Base-by-base conservation (phyloP, 768 basidiomycete species). In the Xanthoconium stramineum region DNA sequence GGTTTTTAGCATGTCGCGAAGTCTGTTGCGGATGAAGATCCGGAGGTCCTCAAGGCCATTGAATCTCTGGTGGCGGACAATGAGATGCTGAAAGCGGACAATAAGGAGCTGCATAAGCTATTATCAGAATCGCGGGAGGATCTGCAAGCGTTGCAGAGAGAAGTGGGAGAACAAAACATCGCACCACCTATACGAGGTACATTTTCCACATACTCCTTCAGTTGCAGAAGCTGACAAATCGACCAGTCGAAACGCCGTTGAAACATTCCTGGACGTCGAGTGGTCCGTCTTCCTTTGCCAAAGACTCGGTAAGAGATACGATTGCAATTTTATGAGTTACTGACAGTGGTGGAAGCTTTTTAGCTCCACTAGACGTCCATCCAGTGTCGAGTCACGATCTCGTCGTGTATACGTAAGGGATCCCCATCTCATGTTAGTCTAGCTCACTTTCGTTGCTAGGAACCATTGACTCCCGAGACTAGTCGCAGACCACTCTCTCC, bases 1-100 rank as follows among this genome's bases (percentile, higher is more conserved):
- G 50, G 30, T 36, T 44, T 48, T 53, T 54, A 78, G 78, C 72
- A 81, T 70, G 56, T 76, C 19, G 72, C 75, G 28, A 65, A 73
- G 48, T 69, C 78, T 35, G 28, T 58, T 20, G 52, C 62, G 19
- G 60, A 64, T 12, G 83, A 84, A 47, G 78, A 85, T 51, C 70
- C 79, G 15, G 88, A 89, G 63, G 73, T 91, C 17, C 83, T 79
- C 35, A 75, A 78, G 52, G 84, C 94, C 13, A 74, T 97, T 14
- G 91, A 93, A 67, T 84, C 86, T n/a, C 77, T 96, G 32, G 92
- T 94, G 9, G 83, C 85, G 35, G 90, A 91, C 63, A 96, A 94
- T 63, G 90, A 94, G 61, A 78, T 78, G 28, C 73, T 95, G 50
- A 91, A 90, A 69, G 84, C 83, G 19, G 91, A 93, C 64, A 92